Evolutionary conservation across 495 filamentous ascomycete genomes (phyloP).

Genomic region (Bathelium albidoporum): DNA sequence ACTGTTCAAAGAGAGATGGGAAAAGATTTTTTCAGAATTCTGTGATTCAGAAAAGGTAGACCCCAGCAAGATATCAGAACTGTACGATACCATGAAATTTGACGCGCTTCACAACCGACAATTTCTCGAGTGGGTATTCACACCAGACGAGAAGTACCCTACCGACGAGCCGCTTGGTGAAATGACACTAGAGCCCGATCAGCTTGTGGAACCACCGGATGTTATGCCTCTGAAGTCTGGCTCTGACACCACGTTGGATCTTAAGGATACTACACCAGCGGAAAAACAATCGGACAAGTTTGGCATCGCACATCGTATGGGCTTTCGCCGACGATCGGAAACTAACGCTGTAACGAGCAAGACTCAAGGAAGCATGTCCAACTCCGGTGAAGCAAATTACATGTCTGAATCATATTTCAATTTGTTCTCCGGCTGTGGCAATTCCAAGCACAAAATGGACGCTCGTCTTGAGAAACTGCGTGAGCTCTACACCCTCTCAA

Average conservation of each 20-base stretch:
- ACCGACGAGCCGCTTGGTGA: constrained; percentile 42
- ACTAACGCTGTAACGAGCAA: constrained; percentile 7
- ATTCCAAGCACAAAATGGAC: constrained; percentile 75
- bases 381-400: constrained; percentile 1
- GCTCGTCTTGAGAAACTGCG: constrained; percentile 75
- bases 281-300: constrained; percentile 15
- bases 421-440: constrained; percentile 63
- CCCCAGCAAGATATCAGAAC: constrained; percentile 92
- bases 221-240: background rate
- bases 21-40: constrained; percentile 95
- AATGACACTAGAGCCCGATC: constrained; percentile 6
- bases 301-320: constrained; percentile 29
- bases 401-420: constrained; percentile 67
- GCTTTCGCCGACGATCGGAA: constrained; percentile 30
- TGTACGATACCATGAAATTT: constrained; percentile 99
- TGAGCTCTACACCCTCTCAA: constrained; percentile 84
- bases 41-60: constrained; percentile 95
- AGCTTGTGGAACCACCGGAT: no score
- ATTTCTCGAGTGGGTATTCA: constrained; percentile 97
- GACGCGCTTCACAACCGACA: constrained; percentile 93
- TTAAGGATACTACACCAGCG: background rate
- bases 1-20: constrained; percentile 93
- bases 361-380: constrained; percentile 6
- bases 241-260: background rate
- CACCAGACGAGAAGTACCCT: constrained; percentile 58